Evolutionary conservation across 495 filamentous ascomycete species (phyloP), one percentile per base, ranked within the genome.

Genomic region (Aspergillus kassunensis): DNA sequence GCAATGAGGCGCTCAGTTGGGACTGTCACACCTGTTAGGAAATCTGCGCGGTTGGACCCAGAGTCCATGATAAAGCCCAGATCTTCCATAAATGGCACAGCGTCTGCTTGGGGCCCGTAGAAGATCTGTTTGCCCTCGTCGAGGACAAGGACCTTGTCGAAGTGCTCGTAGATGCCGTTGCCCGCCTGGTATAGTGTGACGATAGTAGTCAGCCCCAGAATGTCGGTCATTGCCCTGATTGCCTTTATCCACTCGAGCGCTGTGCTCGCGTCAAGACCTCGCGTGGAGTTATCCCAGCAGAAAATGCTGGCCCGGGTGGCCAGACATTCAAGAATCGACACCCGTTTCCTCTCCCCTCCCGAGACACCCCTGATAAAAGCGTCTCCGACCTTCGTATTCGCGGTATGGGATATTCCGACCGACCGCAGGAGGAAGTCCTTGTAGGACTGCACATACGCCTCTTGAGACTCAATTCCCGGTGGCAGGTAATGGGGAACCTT

Each of bases 291-390:
- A 49, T 86, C 83, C 75, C 80, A 86, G 56, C 78, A 82, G 24
- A 79, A 78, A 1, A 87, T 73, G 0, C 80, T 80, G n/a, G 76
- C 79, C 48, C 83, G 80, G 4, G 81, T 77, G 3, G 83, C 81
- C 18, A 87, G 58, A 4, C 80, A 83, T 57, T 88, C 85, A 1
- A 83, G 79, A 63, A 88, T 86, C 0, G 80, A 83, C 4, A 87
- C 81, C 46, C 83, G 81, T 61, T 88, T 88, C 44, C 90, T 82
- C 67, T 95, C 90, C 42, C 90, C 90, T 29, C 90, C 90, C 7
- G 85, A 89, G 10, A 95, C 82, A 58, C 90, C 90, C 12, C 90
- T 87, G 27, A 91, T 78, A 54, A 84, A 89, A 4, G 82, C 80
- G 55, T 90, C 85, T 11, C 90, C 90, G 13, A 93, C 87, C 53